A percentile compares a stretch with the other conserved stretches of the same genome.
Conservation (phyloP, 805 yeast genomes). For the Kodamaea leandrae region DNA sequence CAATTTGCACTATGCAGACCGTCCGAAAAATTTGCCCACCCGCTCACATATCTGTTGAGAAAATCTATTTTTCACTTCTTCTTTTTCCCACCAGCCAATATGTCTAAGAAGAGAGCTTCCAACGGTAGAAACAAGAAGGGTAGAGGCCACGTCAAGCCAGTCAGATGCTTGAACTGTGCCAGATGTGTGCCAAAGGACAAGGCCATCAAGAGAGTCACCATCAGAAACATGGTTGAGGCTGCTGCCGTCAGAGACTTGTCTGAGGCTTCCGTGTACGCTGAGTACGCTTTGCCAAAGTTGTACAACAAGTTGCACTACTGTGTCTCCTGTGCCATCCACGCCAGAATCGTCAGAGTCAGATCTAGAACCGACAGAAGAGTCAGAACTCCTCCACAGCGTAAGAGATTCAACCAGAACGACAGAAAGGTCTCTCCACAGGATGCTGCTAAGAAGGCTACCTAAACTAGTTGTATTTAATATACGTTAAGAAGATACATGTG, state of each 20-base stretch:
- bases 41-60: background rate
- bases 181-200: conserved; percentile 99
- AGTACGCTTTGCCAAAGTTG: conserved; percentile 99
- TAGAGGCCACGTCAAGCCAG: conserved; percentile 99
- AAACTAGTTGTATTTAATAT: conserved; percentile 17
- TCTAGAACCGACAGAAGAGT: conserved; percentile 97
- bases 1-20: conserved; percentile 4
- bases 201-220: conserved; percentile 99
- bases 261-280: conserved; percentile 98
- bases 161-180: conserved; percentile 99
- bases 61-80: conserved; percentile 7
- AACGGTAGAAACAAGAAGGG: conserved; percentile 99
- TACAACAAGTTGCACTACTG: conserved; percentile 99
- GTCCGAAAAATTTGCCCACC: conserved; percentile 6
- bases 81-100: conserved; percentile 40
- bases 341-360: conserved; percentile 99
- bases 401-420: conserved; percentile 88
- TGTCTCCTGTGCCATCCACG: conserved; percentile 99
- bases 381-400: conserved; percentile 99
- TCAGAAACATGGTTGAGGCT: conserved; percentile 99
- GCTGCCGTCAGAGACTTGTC: conserved; percentile 99
- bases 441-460: conserved; percentile 91
- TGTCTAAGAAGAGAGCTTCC: conserved; percentile 99
- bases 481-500: conserved; percentile 2
- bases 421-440: conserved; percentile 95